Percentiles rank a stretch among this genome's conserved stretches.
Evolutionary conservation across 169 alveolate genomes (phyloP).

Genomic region (Eimeria praecox): DNA sequence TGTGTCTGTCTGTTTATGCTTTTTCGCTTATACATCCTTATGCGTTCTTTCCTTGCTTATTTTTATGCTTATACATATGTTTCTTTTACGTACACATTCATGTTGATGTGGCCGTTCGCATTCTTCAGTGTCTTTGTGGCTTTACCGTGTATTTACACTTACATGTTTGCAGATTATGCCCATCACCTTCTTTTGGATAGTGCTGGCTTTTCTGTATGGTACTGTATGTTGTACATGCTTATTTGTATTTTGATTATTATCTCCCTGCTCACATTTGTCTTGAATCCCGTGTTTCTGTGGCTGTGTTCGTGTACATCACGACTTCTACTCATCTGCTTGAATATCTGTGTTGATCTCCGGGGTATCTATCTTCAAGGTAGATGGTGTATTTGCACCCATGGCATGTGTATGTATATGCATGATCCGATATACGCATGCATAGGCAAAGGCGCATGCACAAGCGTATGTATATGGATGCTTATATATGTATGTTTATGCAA

Average conservation of each 20-base stretch:
- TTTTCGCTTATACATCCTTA: neutral
- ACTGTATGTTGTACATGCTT: too few species aligned
- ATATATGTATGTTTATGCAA: neutral
- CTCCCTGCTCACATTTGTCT: neutral
- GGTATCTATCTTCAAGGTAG: neutral
- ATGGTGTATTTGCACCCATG: too few species aligned
- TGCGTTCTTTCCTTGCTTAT: neutral
- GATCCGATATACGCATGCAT: neutral
- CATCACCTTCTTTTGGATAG: neutral
- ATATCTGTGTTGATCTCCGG: neutral
- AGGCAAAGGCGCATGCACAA: too few species aligned
- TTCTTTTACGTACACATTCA: neutral
- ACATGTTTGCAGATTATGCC: neutral
- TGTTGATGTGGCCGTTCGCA: too few species aligned
- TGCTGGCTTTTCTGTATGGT: too few species aligned
- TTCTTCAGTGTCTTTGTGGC: neutral
- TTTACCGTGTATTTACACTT: neutral
- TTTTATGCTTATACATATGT: neutral
- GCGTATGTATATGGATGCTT: neutral
- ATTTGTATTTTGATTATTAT: neutral
- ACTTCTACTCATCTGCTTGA: neutral
- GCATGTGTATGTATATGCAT: neutral
- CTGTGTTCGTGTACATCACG: neutral
- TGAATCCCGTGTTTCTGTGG: neutral
- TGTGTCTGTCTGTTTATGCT: too few species aligned